These are phyloP conservation scores for Nephelium lappaceum DNA, from an alignment of 345 rosid genomes.

Conservation along the genomic window DNA sequence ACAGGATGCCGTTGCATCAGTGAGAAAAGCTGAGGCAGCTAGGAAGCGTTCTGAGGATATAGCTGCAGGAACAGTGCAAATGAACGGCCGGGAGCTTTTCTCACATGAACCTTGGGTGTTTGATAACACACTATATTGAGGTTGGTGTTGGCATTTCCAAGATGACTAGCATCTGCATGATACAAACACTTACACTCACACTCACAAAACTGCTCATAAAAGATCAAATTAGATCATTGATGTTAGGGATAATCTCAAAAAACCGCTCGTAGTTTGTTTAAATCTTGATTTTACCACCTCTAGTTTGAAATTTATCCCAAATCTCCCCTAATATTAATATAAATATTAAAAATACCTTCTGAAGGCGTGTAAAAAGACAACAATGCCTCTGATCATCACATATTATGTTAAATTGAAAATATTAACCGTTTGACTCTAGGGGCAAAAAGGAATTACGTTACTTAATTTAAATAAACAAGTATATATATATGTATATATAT, in stretches of 20 bases:
- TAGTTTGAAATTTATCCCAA: too few relatives aligned
- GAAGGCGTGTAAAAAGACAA: too few relatives aligned
- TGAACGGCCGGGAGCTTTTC: conserved; percentile 95
- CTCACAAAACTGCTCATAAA: not conserved
- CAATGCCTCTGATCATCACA: too few relatives aligned
- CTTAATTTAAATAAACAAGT: too few relatives aligned
- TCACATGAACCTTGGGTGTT: conserved; percentile 80
- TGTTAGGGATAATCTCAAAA: not conserved
- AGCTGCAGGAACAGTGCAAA: conserved; percentile 68
- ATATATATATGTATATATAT: too few relatives aligned
- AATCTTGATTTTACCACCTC: too few relatives aligned
- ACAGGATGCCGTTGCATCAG: conserved; percentile 69
- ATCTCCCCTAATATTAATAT: too few relatives aligned
- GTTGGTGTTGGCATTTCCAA: conserved; percentile 9
- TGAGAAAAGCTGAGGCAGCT: conserved; percentile 71
- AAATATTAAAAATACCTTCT: too few relatives aligned
- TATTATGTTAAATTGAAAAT: too few relatives aligned
- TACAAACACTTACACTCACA: not conserved
- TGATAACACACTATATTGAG: conserved; percentile 64
- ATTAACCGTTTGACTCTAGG: too few relatives aligned
- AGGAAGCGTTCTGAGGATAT: conserved; percentile 83
- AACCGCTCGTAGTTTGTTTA: too few relatives aligned
- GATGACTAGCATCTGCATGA: not conserved
- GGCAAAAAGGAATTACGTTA: too few relatives aligned
- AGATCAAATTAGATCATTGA: not conserved